Evolutionary conservation across 768 basidiomycete species (phyloP).

Genomic region (Pleurotus tuber-regium): DNA sequence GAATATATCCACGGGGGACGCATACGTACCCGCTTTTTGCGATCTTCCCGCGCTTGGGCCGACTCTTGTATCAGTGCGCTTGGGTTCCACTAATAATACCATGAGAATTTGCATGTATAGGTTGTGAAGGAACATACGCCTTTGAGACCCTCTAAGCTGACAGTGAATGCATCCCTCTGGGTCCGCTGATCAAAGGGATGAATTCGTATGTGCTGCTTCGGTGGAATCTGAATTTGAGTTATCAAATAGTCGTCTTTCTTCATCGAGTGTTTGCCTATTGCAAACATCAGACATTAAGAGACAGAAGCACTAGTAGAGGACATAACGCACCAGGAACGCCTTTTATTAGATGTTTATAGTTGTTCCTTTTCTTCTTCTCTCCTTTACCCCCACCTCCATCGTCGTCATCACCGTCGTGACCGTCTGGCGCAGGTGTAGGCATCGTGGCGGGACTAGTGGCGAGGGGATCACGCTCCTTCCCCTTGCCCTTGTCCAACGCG

Average conservation of each 20-base stretch:
- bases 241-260: constrained; percentile 77
- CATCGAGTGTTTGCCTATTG: constrained; percentile 72
- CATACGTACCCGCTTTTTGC: constrained; percentile 68
- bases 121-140: constrained; percentile 46
- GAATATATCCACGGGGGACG: background rate
- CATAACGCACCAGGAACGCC: constrained; percentile 60
- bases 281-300: no score
- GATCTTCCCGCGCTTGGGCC: constrained; percentile 73
- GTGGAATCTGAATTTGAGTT: constrained; percentile 63
- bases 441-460: constrained; percentile 24
- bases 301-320: no score
- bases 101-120: constrained; percentile 11
- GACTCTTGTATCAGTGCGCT: constrained; percentile 61
- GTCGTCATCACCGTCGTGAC: constrained; percentile 45
- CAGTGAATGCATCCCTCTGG: constrained; percentile 69
- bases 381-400: constrained; percentile 53
- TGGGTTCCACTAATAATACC: constrained; percentile 58
- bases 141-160: constrained; percentile 71
- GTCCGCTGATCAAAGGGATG: constrained; percentile 61
- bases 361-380: constrained; percentile 75
- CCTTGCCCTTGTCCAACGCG: constrained; percentile 47
- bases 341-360: constrained; percentile 75
- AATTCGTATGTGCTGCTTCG: constrained; percentile 68
- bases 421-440: constrained; percentile 28
- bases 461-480: constrained; percentile 32